A percentile compares a stretch with the other conserved stretches of the same genome.
Conservation (phyloP, 2,329 filamentous ascomycete species). For the Aschersonia sp. region DNA sequence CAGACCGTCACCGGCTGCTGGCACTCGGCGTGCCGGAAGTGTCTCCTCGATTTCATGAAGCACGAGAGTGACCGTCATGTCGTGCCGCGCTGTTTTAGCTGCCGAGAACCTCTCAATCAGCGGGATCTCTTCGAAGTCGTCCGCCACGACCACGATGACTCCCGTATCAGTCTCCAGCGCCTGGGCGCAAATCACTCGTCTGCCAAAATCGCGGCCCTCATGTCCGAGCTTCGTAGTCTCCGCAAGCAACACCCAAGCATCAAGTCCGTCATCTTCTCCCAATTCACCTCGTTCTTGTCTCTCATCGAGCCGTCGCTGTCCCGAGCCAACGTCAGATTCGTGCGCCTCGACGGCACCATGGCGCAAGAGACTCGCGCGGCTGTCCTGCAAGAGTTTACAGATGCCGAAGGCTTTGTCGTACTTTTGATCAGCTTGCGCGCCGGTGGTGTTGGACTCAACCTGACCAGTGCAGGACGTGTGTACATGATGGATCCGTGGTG, state of each 20-base stretch:
- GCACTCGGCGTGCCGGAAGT: conserved; percentile 94
- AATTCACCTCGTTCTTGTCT: conserved; percentile 92
- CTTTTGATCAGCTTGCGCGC: conserved; percentile 76
- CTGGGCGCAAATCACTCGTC: conserved; percentile 56
- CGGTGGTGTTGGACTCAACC: conserved; percentile 84
- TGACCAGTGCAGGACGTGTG: conserved; percentile 78
- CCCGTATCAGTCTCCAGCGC: conserved; percentile 46
- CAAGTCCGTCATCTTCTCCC: conserved; percentile 90
- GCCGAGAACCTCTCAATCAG: conserved; percentile 66
- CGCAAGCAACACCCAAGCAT: conserved; percentile 50
- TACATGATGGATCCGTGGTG: conserved; percentile 99
- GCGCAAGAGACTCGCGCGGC: conserved; percentile 69
- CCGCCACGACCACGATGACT: conserved; percentile 35
- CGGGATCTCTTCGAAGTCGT: conserved; percentile 89
- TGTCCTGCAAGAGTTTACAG: conserved; percentile 60
- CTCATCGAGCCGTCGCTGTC: conserved; percentile 73
- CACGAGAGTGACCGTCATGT: conserved; percentile 69
- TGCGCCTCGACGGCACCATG: conserved; percentile 90
- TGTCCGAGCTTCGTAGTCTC: conserved; percentile 58
- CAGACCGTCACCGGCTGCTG: conserved; percentile 93
- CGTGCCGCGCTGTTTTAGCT: conserved; percentile 76
- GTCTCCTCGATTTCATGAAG: conserved; percentile 77
- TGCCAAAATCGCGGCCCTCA: conserved; percentile 73
- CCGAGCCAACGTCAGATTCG: conserved; percentile 56
- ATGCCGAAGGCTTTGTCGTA: conserved; percentile 47